A percentile compares a stretch with the other conserved stretches of the same genome.
These are phyloP conservation scores for Phytophthora niederhauseri DNA, from an alignment of 352 stramenopile genomes.

Conservation along the genomic window DNA sequence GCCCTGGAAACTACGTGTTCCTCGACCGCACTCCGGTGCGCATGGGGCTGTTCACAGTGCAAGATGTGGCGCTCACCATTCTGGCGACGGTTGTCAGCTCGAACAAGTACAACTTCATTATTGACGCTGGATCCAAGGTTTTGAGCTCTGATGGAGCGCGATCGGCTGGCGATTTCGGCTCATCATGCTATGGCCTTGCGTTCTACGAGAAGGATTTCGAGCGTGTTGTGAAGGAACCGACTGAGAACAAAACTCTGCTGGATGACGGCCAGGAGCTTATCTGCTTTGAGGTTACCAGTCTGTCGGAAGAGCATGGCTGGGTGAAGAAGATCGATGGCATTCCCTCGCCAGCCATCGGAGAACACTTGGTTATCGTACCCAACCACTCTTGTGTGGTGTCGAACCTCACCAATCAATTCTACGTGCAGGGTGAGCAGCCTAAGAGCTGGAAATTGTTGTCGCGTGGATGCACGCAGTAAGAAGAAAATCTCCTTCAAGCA, in stretches of 20 bases:
- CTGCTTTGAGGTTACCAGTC: conserved; percentile 71
- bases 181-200: conserved; percentile 62
- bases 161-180: conserved; percentile 49
- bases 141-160: conserved; percentile 57
- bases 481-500: conserved; percentile 23
- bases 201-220: conserved; percentile 78
- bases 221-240: conserved; percentile 54
- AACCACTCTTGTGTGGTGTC: conserved; percentile 74
- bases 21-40: conserved; percentile 73
- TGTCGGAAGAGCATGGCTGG: conserved; percentile 83
- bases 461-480: conserved; percentile 62
- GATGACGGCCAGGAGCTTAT: conserved; percentile 44
- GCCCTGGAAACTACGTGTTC: conserved; percentile 79
- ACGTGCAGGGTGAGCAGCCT: conserved; percentile 48
- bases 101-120: conserved; percentile 78
- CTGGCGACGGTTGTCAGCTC: conserved; percentile 72
- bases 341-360: conserved; percentile 50
- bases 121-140: conserved; percentile 76
- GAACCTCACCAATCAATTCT: conserved; percentile 73
- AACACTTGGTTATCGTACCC: conserved; percentile 64
- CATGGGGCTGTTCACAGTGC: conserved; percentile 63
- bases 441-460: conserved; percentile 65
- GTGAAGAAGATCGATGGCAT: conserved; percentile 61
- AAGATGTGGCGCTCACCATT: conserved; percentile 66
- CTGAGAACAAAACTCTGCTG: conserved; percentile 39